These are phyloP conservation scores for Coniophora puteana DNA, from an alignment of 1,284 basidiomycete genomes.

Conservation along the genomic window DNA sequence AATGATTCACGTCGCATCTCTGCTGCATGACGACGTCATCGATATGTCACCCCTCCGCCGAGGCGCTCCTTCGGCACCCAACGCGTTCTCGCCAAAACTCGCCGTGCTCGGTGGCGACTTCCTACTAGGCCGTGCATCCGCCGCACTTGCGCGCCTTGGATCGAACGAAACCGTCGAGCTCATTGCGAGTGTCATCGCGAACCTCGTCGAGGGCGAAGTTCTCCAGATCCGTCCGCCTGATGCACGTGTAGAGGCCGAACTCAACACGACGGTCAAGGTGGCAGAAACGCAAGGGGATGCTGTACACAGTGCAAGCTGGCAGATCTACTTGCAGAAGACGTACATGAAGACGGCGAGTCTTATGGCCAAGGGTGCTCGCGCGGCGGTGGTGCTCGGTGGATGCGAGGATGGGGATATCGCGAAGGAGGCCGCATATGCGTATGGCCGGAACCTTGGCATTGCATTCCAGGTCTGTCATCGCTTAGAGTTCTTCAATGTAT, in stretches of 20 bases:
- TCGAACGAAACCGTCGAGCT: conserved; percentile 91
- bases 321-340: conserved; percentile 88
- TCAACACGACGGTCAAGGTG: not conserved
- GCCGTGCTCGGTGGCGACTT: conserved; percentile 96
- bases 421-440: conserved; percentile 94
- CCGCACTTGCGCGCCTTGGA: conserved; percentile 85
- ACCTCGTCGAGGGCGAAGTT: conserved; percentile 96
- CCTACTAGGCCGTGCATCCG: conserved; percentile 87
- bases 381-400: conserved; percentile 88
- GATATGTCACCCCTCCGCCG: conserved; percentile 84
- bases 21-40: conserved; percentile 95
- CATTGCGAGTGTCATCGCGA: conserved; percentile 89
- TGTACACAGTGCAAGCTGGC: conserved; percentile 60
- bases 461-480: conserved; percentile 80
- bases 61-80: conserved; percentile 80
- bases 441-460: conserved; percentile 87
- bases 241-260: not conserved
- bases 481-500: conserved; percentile 2
- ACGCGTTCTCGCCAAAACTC: conserved; percentile 93
- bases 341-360: conserved; percentile 96
- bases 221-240: conserved; percentile 68
- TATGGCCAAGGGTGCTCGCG: conserved; percentile 92
- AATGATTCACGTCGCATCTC: conserved; percentile 97
- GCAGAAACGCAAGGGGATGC: conserved; percentile 18
- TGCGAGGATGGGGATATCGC: conserved; percentile 77